phyloP scores from a whole-genome alignment of 257 asterid genomes.

The Lycium barbarum region DNA sequence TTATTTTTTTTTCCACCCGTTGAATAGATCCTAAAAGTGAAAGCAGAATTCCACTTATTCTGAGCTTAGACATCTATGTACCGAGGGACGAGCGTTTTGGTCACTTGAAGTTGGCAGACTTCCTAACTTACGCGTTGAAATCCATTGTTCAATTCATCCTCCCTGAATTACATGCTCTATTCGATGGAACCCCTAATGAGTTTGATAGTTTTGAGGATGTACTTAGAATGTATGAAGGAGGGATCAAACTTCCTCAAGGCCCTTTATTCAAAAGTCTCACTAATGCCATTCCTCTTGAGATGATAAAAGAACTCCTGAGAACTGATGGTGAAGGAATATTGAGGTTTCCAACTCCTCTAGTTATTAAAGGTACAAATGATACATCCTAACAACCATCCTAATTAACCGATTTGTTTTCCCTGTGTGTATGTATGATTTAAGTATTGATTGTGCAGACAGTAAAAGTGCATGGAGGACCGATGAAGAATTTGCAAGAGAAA shows the following conservation, averaged over 20 bases:
- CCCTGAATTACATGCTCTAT: slow-evolving; percentile 28
- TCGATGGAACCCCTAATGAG: slow-evolving; percentile 34
- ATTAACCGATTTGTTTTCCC: too few species aligned
- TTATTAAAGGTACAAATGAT: slow-evolving; percentile 28
- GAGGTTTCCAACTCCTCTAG: slow-evolving; percentile 35
- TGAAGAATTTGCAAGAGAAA: slow-evolving; percentile 43
- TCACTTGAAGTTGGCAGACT: slow-evolving; percentile 40
- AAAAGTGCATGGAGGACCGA: slow-evolving; percentile 39
- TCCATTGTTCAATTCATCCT: slow-evolving; percentile 31
- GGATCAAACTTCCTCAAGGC: slow-evolving; percentile 35
- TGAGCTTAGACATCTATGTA: slow-evolving; percentile 38
- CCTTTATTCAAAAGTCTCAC: slow-evolving; percentile 3
- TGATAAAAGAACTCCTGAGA: slow-evolving; percentile 33
- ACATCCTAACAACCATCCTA: background rate
- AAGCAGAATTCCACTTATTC: slow-evolving; percentile 33
- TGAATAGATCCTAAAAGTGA: slow-evolving; percentile 37
- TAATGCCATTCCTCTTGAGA: slow-evolving; percentile 9
- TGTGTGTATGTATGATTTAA: background rate
- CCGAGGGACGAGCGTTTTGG: slow-evolving; percentile 50
- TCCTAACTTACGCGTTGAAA: slow-evolving; percentile 33
- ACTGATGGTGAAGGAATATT: slow-evolving; percentile 32
- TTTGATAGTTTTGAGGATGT: slow-evolving; percentile 39
- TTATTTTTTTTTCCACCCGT: background rate
- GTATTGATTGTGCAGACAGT: slow-evolving; percentile 1
- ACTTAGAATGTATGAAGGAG: slow-evolving; percentile 34